Evolutionary conservation across 768 basidiomycete species (phyloP).

Genomic region (Russula compacta): DNA sequence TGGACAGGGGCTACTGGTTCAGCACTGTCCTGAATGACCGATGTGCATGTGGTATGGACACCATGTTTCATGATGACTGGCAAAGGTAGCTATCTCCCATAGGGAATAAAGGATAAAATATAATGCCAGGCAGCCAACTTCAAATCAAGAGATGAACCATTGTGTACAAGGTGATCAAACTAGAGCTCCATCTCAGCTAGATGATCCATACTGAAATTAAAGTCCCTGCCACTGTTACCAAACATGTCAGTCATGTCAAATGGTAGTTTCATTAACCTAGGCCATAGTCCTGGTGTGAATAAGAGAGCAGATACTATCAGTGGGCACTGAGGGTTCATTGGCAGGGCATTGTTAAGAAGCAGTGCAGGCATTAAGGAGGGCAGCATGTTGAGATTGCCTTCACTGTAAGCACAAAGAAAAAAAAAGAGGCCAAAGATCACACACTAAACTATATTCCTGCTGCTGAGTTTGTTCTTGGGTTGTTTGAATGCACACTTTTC

Average conservation of each 20-base stretch:
- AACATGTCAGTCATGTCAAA: slow-evolving; percentile 14
- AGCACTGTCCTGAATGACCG: no score
- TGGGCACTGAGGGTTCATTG: slow-evolving; percentile 14
- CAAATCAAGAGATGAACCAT: not conserved
- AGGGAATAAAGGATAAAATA: not conserved
- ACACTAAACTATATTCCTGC: no score
- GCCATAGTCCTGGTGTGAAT: not conserved
- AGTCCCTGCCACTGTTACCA: not conserved
- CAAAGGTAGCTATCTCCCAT: not conserved
- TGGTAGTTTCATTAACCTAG: not conserved
- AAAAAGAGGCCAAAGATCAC: no score
- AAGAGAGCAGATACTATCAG: slow-evolving; percentile 5
- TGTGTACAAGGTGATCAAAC: slow-evolving; percentile 2
- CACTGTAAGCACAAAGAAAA: no score
- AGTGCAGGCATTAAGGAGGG: slow-evolving; percentile 11
- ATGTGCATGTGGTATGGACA: no score
- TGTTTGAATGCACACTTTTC: no score
- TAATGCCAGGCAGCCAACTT: not conserved
- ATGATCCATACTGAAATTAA: not conserved
- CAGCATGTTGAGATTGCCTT: slow-evolving; percentile 5
- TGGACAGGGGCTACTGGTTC: no score
- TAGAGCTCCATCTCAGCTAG: slow-evolving; percentile 3
- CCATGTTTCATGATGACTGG: no score
- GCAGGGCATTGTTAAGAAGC: slow-evolving; percentile 1
- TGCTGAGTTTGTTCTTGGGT: no score